Conservation (phyloP, 768 basidiomycete species). For the Boletales sp. region DNA sequence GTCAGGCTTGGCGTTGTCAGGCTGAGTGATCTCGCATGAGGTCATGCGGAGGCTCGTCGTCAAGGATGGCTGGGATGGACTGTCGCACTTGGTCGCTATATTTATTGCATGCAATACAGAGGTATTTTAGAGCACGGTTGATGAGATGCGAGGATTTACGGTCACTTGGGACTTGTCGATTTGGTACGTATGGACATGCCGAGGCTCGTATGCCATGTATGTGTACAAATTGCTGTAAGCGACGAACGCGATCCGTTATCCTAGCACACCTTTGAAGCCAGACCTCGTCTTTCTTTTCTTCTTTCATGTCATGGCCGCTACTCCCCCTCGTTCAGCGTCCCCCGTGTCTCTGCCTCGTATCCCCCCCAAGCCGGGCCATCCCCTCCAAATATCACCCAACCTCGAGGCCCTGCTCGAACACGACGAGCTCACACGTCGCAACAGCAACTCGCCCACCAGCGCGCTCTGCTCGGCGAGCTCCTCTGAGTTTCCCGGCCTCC, state of each 20-base stretch:
- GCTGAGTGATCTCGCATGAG: background rate
- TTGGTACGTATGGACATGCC: background rate
- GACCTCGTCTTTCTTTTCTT: too few relatives aligned
- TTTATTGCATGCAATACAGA: background rate
- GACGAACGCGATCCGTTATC: conserved; percentile 1
- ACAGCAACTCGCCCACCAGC: conserved; percentile 21
- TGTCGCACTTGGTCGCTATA: background rate
- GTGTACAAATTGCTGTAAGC: conserved; percentile 23
- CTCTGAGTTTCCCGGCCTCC: conserved; percentile 25
- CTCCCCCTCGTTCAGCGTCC: conserved; percentile 19
- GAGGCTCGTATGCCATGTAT: background rate
- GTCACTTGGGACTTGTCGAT: too few relatives aligned
- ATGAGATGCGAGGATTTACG: too few relatives aligned
- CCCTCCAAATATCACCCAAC: conserved; percentile 54
- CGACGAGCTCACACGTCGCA: conserved; percentile 46
- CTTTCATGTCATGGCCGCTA: conserved; percentile 15
- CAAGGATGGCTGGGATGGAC: background rate
- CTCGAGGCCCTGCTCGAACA: conserved; percentile 58
- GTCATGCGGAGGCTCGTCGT: background rate
- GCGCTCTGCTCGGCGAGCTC: conserved; percentile 6
- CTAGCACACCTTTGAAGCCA: too few relatives aligned
- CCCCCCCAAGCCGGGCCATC: conserved; percentile 7
- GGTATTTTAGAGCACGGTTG: too few relatives aligned
- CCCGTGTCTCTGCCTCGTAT: conserved; percentile 6
- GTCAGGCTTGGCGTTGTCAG: conserved; percentile 1